phyloP scores from a whole-genome alignment of 2,329 filamentous ascomycete species.

The Penicillium sp. region DNA sequence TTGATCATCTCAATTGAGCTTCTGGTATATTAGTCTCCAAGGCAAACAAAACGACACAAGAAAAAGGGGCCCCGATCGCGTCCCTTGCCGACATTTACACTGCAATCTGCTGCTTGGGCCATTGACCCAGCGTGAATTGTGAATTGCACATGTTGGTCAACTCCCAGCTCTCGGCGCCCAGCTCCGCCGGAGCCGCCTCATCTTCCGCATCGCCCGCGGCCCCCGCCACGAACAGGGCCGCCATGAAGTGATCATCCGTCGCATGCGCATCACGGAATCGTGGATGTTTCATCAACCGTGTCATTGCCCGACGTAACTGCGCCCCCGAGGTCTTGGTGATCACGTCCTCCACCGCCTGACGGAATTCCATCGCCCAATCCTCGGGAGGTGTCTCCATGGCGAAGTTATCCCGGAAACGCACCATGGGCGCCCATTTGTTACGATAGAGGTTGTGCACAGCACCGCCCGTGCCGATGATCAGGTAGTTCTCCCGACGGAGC shows the following conservation, averaged over 20 bases:
- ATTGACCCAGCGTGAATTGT: slow-evolving; percentile 51
- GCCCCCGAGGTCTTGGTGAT: slow-evolving; percentile 52
- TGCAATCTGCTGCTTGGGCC: slow-evolving; percentile 19
- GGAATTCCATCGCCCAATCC: slow-evolving; percentile 57
- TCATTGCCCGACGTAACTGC: slow-evolving; percentile 49
- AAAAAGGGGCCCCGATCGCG: no score
- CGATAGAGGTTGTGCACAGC: slow-evolving; percentile 66
- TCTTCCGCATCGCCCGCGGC: slow-evolving; percentile 47
- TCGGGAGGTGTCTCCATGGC: slow-evolving; percentile 55
- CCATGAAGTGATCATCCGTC: slow-evolving; percentile 66
- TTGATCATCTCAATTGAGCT: no score
- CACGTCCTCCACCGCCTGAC: slow-evolving; percentile 58
- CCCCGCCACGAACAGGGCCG: slow-evolving; percentile 58
- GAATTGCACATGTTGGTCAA: slow-evolving; percentile 60
- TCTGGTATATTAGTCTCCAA: no score
- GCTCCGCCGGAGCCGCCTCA: slow-evolving; percentile 25
- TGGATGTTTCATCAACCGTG: slow-evolving; percentile 63
- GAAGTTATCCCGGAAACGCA: slow-evolving; percentile 58
- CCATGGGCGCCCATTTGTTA: slow-evolving; percentile 60
- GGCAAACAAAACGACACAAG: no score
- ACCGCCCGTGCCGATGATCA: slow-evolving; percentile 57
- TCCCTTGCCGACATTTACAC: background rate
- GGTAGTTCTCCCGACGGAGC: slow-evolving; percentile 49
- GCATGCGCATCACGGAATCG: slow-evolving; percentile 60
- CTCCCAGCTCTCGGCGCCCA: slow-evolving; percentile 59